phyloP scores from a whole-genome alignment of 768 basidiomycete genomes.

The Cystofilobasidium macerans region DNA sequence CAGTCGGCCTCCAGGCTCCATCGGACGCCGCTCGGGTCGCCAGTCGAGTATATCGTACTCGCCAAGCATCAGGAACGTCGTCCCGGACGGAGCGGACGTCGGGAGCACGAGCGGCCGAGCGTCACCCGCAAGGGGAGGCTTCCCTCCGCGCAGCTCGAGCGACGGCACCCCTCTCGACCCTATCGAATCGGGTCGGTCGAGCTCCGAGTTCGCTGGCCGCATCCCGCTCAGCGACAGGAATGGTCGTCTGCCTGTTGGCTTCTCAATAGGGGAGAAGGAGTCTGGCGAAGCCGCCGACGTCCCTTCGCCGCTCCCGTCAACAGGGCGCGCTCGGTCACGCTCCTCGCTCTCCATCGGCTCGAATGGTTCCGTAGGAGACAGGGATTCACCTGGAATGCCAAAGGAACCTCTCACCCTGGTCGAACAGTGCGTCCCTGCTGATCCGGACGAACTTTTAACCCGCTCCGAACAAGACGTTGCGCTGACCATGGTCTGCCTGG shows the following conservation, averaged over 20 bases:
- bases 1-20: background rate
- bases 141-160: background rate
- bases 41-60: background rate
- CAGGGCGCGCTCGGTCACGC: background rate
- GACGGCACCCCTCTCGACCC: background rate
- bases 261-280: background rate
- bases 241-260: background rate
- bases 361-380: background rate
- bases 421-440: background rate
- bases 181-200: background rate
- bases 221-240: background rate
- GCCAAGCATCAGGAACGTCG: background rate
- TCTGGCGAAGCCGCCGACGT: background rate
- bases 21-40: background rate
- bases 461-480: background rate
- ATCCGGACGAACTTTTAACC: background rate
- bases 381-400: background rate
- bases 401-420: background rate
- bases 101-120: background rate
- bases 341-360: background rate
- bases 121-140: background rate
- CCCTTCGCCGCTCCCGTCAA: background rate
- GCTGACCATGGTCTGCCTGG: background rate
- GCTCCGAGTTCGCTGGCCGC: background rate
- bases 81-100: background rate